Evolutionary conservation across 345 rosid species (phyloP), one percentile per base, ranked within the genome.

Genomic region (Citrus cavaleriei): DNA sequence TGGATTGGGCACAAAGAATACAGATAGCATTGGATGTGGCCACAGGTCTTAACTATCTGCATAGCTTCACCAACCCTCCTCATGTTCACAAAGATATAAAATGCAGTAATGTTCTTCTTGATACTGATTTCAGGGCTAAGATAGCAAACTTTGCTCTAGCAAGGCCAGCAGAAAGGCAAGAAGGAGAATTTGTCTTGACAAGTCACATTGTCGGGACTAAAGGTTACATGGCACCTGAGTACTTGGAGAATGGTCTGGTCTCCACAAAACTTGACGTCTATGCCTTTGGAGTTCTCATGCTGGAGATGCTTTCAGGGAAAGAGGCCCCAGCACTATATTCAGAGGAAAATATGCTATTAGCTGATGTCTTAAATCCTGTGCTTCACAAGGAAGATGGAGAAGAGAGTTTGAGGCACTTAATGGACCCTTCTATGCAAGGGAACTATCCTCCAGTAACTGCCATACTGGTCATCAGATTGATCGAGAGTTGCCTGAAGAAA

Each of bases 151-250:
- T 91, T 38, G 84, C 88, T n/a, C 81, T 83, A 8, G 87, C 91
- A 1, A 87, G 94, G 79, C 75, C 93, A 6, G 78, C 92, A 0
- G 87, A 77, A 62, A 83, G 77, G 21, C 58, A 59, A 55, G 91
- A 85, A 21, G 95, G 90, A 18, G 86, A 86, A 51, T 88, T 89
- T 54, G 84, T 88, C 70, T 81, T 93, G 94, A 95, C 97, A 9
- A 88, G 83, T 69, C 98, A 93, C 79, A 91, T 95, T 35, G 89
- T 93, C 72, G 98, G 97, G 77, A 95, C 92, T 7, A 89, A 81
- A 83, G 97, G 97, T 22, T 93, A 90, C 75, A 87, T 95, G 90
- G 93, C 97, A 77, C 97, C 97, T 0, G 97, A 95, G 83, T 95
- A 95, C 80, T 55, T 95, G 83, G 94, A 93, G 82, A 88, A 89